phyloP scores from a whole-genome alignment of 2,329 filamentous ascomycete genomes.

The Nannizzia gypsea region DNA sequence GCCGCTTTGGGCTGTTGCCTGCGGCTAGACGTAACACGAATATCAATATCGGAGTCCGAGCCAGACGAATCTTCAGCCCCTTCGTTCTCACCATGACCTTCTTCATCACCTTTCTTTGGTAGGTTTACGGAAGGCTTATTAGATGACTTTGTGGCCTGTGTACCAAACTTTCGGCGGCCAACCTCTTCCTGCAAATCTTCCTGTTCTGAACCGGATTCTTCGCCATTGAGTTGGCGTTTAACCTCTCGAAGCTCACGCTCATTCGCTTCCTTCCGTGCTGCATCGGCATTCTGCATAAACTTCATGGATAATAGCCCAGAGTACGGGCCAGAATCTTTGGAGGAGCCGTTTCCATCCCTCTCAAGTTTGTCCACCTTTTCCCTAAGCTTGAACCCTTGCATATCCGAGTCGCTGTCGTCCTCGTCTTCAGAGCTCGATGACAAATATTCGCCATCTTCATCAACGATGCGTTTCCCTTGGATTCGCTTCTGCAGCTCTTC shows the following conservation, averaged over 20 bases:
- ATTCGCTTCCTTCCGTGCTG: constrained; percentile 63
- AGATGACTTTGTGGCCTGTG: constrained; percentile 22
- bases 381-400: constrained; percentile 26
- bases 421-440: constrained; percentile 52
- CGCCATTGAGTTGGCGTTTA: constrained; percentile 52
- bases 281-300: constrained; percentile 89
- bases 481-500: constrained; percentile 72
- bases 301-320: constrained; percentile 71
- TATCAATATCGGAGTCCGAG: constrained; percentile 25
- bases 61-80: constrained; percentile 8
- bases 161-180: constrained; percentile 47
- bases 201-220: constrained; percentile 45
- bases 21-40: constrained; percentile 22
- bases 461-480: constrained; percentile 56
- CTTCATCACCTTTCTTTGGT: constrained; percentile 47
- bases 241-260: constrained; percentile 63
- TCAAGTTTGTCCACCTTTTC: constrained; percentile 37
- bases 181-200: constrained; percentile 44
- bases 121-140: constrained; percentile 19
- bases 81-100: constrained; percentile 25
- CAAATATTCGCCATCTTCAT: constrained; percentile 49
- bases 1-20: constrained; percentile 16
- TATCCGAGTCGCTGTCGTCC: constrained; percentile 37
- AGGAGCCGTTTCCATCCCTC: constrained; percentile 36
- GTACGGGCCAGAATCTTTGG: constrained; percentile 36